These are phyloP conservation scores for Bipolaris zeicola DNA, from an alignment of 2,329 filamentous ascomycete genomes.

Conservation along the genomic window DNA sequence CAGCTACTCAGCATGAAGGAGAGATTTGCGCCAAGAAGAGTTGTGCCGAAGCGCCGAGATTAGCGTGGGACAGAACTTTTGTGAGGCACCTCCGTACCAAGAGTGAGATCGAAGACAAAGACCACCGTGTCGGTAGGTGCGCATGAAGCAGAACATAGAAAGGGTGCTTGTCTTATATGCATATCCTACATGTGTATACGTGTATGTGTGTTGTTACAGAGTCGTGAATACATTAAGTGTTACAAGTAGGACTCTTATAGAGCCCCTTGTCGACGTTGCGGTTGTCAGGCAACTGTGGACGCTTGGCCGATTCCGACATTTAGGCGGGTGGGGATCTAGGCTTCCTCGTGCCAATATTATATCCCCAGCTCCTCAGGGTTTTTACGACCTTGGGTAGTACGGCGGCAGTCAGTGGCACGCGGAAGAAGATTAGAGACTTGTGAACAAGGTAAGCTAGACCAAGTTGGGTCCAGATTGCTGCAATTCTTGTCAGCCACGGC, in stretches of 20 bases:
- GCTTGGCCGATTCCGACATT: background rate
- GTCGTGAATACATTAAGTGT: slow-evolving; percentile 16
- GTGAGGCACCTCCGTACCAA: too few relatives aligned
- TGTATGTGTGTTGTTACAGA: slow-evolving; percentile 12
- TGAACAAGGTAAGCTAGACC: slow-evolving; percentile 95
- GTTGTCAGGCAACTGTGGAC: background rate
- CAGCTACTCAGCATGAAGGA: too few relatives aligned
- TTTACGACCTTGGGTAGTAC: slow-evolving; percentile 95
- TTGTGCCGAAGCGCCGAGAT: too few relatives aligned
- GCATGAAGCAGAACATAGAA: background rate
- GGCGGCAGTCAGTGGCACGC: slow-evolving; percentile 90
- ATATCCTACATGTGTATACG: slow-evolving; percentile 12
- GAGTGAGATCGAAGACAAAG: background rate
- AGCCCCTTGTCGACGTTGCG: background rate
- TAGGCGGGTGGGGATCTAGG: slow-evolving; percentile 30
- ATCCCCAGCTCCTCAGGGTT: slow-evolving; percentile 84
- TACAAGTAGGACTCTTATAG: slow-evolving; percentile 3
- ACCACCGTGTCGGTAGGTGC: background rate
- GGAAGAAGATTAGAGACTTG: slow-evolving; percentile 95
- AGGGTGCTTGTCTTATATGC: background rate
- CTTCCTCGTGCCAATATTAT: slow-evolving; percentile 85
- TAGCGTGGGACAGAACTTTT: too few relatives aligned
- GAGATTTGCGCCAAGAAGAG: too few relatives aligned
- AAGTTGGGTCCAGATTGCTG: slow-evolving; percentile 80
- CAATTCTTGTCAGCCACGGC: slow-evolving; percentile 16